Base-by-base conservation (phyloP, 345 rosid genomes). In the Orychophragmus violaceus region DNA sequence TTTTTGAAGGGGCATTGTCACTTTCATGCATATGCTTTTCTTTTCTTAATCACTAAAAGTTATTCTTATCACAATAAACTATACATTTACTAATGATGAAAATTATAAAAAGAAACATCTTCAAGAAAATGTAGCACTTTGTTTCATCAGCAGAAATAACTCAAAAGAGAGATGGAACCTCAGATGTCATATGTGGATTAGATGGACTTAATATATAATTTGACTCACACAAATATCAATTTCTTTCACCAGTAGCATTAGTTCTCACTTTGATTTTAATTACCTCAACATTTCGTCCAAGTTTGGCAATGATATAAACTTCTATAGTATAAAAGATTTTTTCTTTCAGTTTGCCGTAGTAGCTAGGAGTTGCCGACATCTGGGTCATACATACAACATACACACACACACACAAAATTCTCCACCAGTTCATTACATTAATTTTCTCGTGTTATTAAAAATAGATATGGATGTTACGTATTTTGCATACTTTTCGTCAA, bases 1-100 rank as follows among this genome's bases (percentile, higher is more conserved):
- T 30, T n/a, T 41, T 32, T 60, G 76, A 72, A 72, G 49, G 77
- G 77, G 56, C 52, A 66, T 51, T 60, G 73, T 74, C 73, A 53
- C 73, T 60, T 74, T 61, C 73, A 67, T 52, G 44, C 59, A 54
- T 61, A 66, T 67, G 64, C 59, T 61, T 24, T 61, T 5, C 8
- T 19, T 54, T 53, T 67, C 56, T 60, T 74, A 52, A 44, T 53
- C 8, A 24, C 42, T 61, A 44, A 66, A 66, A 60, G 44, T 74
- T 59, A 74, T 74, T 50, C 67, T 73, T 39, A 52, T 59, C 29
- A 24, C 35, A 59, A 65, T 41, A 59, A 59, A 59, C 14, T 25
- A 63, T 35, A 63, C 45, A 27, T 3, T 55, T 25, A 33, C 23
- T 44, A 45, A 2, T 10, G 5, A 39, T 41, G 5, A 24, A 9